Percentiles rank a stretch among this genome's conserved stretches.
phyloP scores from a whole-genome alignment of 768 basidiomycete genomes.

The Tulasnella sp. region DNA sequence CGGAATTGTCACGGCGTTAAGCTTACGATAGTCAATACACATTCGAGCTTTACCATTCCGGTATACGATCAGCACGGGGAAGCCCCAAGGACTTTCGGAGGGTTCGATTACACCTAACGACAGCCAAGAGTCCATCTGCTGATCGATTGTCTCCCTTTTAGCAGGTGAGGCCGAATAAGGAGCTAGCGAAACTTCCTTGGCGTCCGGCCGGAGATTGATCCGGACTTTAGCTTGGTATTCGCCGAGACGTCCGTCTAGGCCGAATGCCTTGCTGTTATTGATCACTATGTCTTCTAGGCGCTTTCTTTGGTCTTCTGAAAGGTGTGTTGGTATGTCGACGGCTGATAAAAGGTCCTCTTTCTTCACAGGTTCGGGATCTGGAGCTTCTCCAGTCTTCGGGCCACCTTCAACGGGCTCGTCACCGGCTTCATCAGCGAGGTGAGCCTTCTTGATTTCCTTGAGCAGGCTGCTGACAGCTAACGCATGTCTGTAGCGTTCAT shows the following conservation, averaged over 20 bases:
- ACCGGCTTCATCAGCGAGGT: conserved; percentile 2
- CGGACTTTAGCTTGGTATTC: conserved; percentile 35
- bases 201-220: conserved; percentile 35
- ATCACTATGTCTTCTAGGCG: conserved; percentile 32
- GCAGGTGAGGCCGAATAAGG: conserved; percentile 35
- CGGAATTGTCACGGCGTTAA: too few relatives aligned
- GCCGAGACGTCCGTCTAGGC: conserved; percentile 39
- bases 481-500: background rate
- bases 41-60: conserved; percentile 42
- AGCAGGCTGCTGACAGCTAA: background rate
- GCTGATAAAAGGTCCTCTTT: conserved; percentile 23
- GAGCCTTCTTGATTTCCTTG: background rate
- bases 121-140: conserved; percentile 40
- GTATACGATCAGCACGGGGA: conserved; percentile 40
- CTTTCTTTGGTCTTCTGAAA: conserved; percentile 26
- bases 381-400: conserved; percentile 37
- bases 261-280: conserved; percentile 36
- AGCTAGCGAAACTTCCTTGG: conserved; percentile 33
- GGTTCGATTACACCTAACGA: conserved; percentile 43
- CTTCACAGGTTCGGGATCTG: conserved; percentile 30
- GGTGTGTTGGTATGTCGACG: conserved; percentile 33
- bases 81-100: conserved; percentile 43
- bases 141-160: conserved; percentile 36
- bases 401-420: conserved; percentile 36
- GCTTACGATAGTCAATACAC: too few relatives aligned